phyloP scores from a whole-genome alignment of 106 monocot genomes.

The Chionographis japonica region DNA sequence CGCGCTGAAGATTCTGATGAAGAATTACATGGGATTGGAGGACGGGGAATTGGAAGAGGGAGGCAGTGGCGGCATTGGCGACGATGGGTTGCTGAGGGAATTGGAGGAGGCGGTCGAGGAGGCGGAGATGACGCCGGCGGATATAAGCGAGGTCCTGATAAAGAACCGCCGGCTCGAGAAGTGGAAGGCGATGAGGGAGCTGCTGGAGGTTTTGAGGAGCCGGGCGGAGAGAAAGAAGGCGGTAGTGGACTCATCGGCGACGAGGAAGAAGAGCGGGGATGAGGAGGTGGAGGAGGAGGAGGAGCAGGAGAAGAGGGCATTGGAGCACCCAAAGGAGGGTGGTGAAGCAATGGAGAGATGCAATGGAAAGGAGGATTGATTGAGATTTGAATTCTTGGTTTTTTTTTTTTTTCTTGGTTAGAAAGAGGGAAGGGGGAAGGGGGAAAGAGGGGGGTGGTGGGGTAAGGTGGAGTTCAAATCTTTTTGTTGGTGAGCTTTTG shows the following conservation, averaged over 20 bases:
- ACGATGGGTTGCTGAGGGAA: conserved; percentile 20
- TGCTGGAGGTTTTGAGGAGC: conserved; percentile 33
- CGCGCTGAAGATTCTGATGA: conserved; percentile 59
- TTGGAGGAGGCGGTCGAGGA: conserved; percentile 38
- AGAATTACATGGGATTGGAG: conserved; percentile 56
- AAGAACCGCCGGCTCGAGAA: conserved; percentile 50
- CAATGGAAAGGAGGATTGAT: not conserved
- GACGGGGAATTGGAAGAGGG: conserved; percentile 4
- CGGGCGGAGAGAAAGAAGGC: conserved; percentile 16
- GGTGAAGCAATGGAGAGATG: not conserved
- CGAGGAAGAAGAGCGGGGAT: not conserved
- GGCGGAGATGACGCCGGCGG: conserved; percentile 80
- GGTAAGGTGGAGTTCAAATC: too few species aligned
- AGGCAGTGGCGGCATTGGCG: not conserved
- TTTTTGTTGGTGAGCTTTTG: too few species aligned
- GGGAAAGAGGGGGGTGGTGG: too few species aligned
- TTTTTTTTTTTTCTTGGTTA: too few species aligned
- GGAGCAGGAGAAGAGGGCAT: conserved; percentile 73
- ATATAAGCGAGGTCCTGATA: conserved; percentile 79
- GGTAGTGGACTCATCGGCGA: not conserved
- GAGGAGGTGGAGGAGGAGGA: conserved; percentile 20
- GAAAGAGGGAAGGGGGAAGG: too few species aligned
- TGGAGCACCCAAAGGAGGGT: conserved; percentile 55
- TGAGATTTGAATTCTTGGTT: too few species aligned
- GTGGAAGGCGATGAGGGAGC: conserved; percentile 33